phyloP scores from a whole-genome alignment of 495 filamentous ascomycete species.

The Aspergillus bridgeri region DNA sequence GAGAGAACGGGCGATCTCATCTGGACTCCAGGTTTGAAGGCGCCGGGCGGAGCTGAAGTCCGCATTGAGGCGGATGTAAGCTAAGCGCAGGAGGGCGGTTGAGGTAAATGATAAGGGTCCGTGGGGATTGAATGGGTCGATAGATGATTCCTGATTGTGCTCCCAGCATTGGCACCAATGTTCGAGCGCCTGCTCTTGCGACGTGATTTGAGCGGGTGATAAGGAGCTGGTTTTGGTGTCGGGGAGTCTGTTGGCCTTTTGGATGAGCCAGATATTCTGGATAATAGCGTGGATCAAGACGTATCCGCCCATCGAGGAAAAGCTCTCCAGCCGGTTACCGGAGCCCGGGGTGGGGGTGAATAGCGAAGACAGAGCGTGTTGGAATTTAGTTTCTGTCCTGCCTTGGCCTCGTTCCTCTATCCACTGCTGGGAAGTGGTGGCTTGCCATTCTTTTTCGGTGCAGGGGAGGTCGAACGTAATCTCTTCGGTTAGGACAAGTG shows the following conservation, averaged over 20 bases:
- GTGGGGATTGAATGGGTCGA: conserved; percentile 49
- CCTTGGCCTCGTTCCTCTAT: conserved; percentile 25
- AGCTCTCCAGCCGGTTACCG: conserved; percentile 23
- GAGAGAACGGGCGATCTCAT: conserved; percentile 56
- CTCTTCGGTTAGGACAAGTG: conserved; percentile 59
- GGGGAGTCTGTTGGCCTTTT: conserved; percentile 50
- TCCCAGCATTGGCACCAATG: conserved; percentile 65
- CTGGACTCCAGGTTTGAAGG: conserved; percentile 60
- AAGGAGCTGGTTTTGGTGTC: conserved; percentile 45
- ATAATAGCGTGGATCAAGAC: conserved; percentile 65
- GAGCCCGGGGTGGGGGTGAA: conserved; percentile 21
- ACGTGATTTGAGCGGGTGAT: conserved; percentile 52
- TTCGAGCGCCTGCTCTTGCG: conserved; percentile 56
- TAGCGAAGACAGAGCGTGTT: conserved; percentile 30
- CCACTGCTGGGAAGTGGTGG: conserved; percentile 26
- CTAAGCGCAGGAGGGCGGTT: conserved; percentile 59
- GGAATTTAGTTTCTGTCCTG: conserved; percentile 30
- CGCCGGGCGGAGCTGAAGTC: conserved; percentile 60
- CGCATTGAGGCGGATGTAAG: conserved; percentile 66
- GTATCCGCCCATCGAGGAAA: conserved; percentile 63
- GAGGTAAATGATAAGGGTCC: conserved; percentile 66
- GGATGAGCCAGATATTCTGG: conserved; percentile 65
- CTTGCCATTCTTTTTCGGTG: conserved; percentile 40
- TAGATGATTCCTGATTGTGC: conserved; percentile 47
- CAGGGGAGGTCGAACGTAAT: conserved; percentile 59